Conservation (phyloP, 495 filamentous ascomycete genomes). For the Friedmanniomyces simplex region DNA sequence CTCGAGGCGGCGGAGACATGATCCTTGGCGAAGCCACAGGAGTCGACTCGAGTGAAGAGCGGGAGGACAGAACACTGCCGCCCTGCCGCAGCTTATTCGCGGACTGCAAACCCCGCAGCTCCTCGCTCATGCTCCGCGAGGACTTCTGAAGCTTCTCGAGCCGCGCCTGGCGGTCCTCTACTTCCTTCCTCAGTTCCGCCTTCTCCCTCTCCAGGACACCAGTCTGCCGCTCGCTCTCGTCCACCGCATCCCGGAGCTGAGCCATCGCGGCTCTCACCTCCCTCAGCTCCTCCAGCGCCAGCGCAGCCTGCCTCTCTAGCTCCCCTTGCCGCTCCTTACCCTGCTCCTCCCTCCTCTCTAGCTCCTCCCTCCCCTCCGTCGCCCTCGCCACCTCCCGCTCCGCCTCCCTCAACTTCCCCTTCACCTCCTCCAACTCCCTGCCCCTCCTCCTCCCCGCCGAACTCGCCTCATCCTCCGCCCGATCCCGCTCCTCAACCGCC, state of each 20-base stretch:
- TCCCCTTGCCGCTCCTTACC: constrained; percentile 65
- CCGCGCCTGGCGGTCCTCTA: constrained; percentile 65
- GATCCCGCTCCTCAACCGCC: constrained; percentile 81
- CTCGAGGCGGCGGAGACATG: constrained; percentile 25
- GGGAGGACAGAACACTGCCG: constrained; percentile 45
- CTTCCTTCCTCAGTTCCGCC: constrained; percentile 55
- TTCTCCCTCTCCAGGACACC: constrained; percentile 73
- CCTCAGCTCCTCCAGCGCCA: constrained; percentile 55
- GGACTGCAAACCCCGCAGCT: constrained; percentile 34
- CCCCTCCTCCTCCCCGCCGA: constrained; percentile 62
- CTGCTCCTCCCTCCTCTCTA: constrained; percentile 59
- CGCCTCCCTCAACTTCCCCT: constrained; percentile 62
- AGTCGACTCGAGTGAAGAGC: constrained; percentile 42
- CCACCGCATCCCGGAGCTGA: constrained; percentile 66
- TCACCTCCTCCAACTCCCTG: constrained; percentile 80
- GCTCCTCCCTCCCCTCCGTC: constrained; percentile 56
- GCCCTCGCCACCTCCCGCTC: constrained; percentile 64
- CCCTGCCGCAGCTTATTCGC: constrained; percentile 18
- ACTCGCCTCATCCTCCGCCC: constrained; percentile 81
- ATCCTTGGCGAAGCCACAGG: constrained; percentile 47
- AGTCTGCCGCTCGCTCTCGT: constrained; percentile 77
- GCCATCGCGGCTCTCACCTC: constrained; percentile 70
- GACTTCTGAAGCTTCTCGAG: constrained; percentile 75
- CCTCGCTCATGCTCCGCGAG: constrained; percentile 47
- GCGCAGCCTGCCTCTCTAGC: constrained; percentile 57